phyloP scores from a whole-genome alignment of 2,329 filamentous ascomycete genomes.

The Fusarium tanahbumbuense region DNA sequence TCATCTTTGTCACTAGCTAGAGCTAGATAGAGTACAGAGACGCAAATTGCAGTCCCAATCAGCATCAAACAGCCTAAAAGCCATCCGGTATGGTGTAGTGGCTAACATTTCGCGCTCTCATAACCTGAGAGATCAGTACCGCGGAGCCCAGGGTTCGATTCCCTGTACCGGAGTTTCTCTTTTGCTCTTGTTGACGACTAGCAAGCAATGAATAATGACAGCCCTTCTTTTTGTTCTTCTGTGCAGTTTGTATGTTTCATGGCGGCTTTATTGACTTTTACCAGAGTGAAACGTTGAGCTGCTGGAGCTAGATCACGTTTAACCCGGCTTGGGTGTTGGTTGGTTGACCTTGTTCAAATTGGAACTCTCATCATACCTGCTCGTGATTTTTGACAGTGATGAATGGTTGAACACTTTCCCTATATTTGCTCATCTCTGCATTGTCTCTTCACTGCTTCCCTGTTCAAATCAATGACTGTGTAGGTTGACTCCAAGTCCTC shows the following conservation, averaged over 20 bases:
- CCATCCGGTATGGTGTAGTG: conserved; percentile 51
- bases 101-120: conserved; percentile 52
- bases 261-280: no score
- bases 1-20: not conserved
- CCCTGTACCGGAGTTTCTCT: conserved; percentile 43
- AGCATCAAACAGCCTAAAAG: not conserved
- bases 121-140: conserved; percentile 40
- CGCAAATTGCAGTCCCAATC: fast-evolving
- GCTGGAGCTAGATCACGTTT: not conserved
- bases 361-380: no score
- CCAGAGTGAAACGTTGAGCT: not conserved
- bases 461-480: not conserved
- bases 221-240: not conserved
- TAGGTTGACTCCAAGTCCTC: not conserved
- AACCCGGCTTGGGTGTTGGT: no score
- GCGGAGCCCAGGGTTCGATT: conserved; percentile 47
- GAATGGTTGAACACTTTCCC: no score
- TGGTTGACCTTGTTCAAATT: no score
- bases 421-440: not conserved
- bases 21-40: fast-evolving
- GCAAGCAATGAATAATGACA: no score
- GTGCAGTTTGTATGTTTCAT: no score
- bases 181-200: not conserved
- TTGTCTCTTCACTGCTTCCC: not conserved
- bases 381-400: no score